A percentile compares a stretch with the other conserved stretches of the same genome.
phyloP scores from a whole-genome alignment of 2,329 filamentous ascomycete species.

The Lachnellula arida region DNA sequence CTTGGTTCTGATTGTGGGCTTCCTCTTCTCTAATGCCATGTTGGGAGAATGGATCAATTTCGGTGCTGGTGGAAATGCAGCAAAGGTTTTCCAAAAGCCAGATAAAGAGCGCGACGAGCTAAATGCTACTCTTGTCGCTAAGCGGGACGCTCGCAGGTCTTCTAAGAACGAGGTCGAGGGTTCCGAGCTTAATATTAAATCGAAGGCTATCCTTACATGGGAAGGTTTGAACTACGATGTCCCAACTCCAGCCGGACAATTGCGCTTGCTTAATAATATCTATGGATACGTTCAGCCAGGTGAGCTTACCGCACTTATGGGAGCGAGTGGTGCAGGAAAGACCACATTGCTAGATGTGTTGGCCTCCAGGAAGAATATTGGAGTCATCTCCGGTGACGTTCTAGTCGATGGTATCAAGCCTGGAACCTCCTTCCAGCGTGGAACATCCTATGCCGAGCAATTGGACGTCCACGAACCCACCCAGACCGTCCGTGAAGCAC shows the following conservation, averaged over 20 bases:
- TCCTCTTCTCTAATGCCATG: conserved; percentile 70
- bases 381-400: conserved; percentile 58
- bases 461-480: conserved; percentile 60
- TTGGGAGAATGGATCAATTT: conserved; percentile 75
- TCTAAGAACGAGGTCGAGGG: conserved; percentile 40
- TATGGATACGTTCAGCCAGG: conserved; percentile 59
- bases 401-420: conserved; percentile 55
- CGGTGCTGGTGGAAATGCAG: conserved; percentile 74
- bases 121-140: conserved; percentile 57
- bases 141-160: conserved; percentile 52
- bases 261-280: conserved; percentile 52
- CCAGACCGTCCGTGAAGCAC: conserved; percentile 59
- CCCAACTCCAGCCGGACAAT: conserved; percentile 42
- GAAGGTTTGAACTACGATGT: conserved; percentile 77
- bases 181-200: conserved; percentile 50
- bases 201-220: conserved; percentile 74
- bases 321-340: conserved; percentile 59
- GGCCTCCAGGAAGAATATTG: conserved; percentile 59
- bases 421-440: conserved; percentile 57
- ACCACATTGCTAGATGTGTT: conserved; percentile 62
- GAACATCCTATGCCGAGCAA: conserved; percentile 62
- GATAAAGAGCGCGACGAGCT: conserved; percentile 61
- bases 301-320: conserved; percentile 58
- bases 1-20: conserved; percentile 67
- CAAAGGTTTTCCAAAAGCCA: conserved; percentile 71